Evolutionary conservation across 306 rosid species (phyloP).

Genomic region (Citrullus mucosospermus): DNA sequence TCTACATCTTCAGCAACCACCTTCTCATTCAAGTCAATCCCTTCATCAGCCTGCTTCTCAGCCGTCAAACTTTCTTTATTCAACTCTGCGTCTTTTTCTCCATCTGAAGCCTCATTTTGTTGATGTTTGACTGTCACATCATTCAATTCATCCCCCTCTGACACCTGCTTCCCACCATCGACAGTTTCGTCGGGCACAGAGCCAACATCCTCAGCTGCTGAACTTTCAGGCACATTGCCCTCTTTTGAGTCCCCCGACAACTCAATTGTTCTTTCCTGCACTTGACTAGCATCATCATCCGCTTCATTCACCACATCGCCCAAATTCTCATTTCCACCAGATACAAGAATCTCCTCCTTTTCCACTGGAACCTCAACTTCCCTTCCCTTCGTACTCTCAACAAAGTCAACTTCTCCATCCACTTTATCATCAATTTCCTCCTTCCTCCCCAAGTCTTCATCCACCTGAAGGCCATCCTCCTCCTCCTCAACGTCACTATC

Average conservation of each 20-base stretch:
- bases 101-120: not conserved
- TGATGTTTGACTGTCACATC: not conserved
- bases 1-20: constrained; percentile 9
- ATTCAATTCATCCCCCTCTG: constrained; percentile 10
- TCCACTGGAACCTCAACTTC: constrained; percentile 10
- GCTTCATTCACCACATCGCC: constrained; percentile 22
- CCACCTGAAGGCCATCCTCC: constrained; percentile 12
- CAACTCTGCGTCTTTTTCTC: not conserved
- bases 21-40: constrained; percentile 13
- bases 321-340: not conserved
- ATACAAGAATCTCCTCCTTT: constrained; percentile 1
- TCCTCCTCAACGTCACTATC: constrained; percentile 50
- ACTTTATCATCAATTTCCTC: constrained; percentile 5
- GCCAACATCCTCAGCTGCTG: constrained; percentile 10
- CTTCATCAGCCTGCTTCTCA: constrained; percentile 12
- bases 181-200: constrained; percentile 6
- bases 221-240: constrained; percentile 10
- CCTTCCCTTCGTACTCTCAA: constrained; percentile 11
- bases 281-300: constrained; percentile 21
- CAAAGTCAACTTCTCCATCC: constrained; percentile 14
- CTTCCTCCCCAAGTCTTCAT: not conserved
- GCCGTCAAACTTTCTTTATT: not conserved
- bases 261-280: constrained; percentile 18
- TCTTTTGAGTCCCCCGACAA: not conserved
- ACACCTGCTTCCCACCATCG: constrained; percentile 10